Percentiles rank a stretch among this genome's conserved stretches.
Evolutionary conservation across 2,329 filamentous ascomycete species (phyloP).

Genomic region (Zopfia rhizophila): DNA sequence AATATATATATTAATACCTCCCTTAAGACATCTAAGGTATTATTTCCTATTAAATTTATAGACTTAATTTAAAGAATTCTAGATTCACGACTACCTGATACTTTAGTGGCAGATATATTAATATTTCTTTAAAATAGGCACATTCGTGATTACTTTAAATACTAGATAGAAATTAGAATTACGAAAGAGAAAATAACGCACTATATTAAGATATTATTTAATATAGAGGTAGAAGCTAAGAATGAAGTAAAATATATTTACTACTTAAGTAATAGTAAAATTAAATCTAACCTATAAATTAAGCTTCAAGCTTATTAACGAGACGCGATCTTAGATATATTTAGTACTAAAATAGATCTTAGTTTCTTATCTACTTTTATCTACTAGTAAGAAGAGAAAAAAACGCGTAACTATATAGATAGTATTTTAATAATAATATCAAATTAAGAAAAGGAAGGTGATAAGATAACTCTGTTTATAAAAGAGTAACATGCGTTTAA

Average conservation of each 20-base stretch:
- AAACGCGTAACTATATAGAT: constrained; percentile 1
- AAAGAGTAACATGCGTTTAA: constrained; percentile 1
- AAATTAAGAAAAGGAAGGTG: constrained; percentile 2
- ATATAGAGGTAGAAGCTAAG: constrained; percentile 7
- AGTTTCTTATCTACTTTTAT: constrained; percentile 3
- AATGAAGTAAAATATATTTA: not conserved
- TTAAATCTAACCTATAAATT: constrained; percentile 1
- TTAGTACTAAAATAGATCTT: not conserved
- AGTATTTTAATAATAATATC: constrained; percentile 5
- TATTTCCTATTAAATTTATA: constrained; percentile 4
- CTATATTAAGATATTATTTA: constrained; percentile 5
- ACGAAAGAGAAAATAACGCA: constrained; percentile 1
- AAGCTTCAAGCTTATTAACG: constrained; percentile 6
- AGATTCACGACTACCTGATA: not conserved
- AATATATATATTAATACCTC: constrained; percentile 1
- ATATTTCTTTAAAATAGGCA: constrained; percentile 4
- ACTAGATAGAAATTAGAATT: constrained; percentile 4
- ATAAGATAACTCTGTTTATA: constrained; percentile 3
- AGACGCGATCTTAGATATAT: not conserved
- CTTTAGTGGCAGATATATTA: constrained; percentile 2
- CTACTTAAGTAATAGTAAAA: not conserved
- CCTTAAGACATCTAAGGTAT: not conserved
- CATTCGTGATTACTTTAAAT: constrained; percentile 1
- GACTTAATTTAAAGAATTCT: constrained; percentile 2
- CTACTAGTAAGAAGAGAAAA: constrained; percentile 2